Evolutionary conservation across 176 grass and related monocot species (phyloP).

Genomic region (Hordeum vulgare): MorexV3_pseudomolecules_assembly NC_058521.1:483944188-483944687

Average conservation of each 20-base stretch:
- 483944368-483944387: background rate
- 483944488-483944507: background rate
- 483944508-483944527: background rate
- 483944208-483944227: conserved; percentile 3
- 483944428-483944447: background rate
- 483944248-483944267: background rate
- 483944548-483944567: background rate
- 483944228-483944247: background rate
- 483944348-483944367: background rate
- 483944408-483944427: background rate
- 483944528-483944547: background rate
- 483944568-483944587: background rate
- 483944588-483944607: background rate
- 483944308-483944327: background rate
- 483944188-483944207: conserved; percentile 24
- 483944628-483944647: background rate
- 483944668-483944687: background rate
- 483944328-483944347: background rate
- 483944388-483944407: background rate
- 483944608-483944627: background rate
- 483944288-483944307: background rate
- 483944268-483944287: background rate
- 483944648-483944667: background rate
- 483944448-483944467: background rate
- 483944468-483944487: background rate